Percentiles rank a stretch among this genome's conserved stretches.
phyloP scores from a whole-genome alignment of 129 eudicot genomes.

The Dittrichia graveolens region DNA sequence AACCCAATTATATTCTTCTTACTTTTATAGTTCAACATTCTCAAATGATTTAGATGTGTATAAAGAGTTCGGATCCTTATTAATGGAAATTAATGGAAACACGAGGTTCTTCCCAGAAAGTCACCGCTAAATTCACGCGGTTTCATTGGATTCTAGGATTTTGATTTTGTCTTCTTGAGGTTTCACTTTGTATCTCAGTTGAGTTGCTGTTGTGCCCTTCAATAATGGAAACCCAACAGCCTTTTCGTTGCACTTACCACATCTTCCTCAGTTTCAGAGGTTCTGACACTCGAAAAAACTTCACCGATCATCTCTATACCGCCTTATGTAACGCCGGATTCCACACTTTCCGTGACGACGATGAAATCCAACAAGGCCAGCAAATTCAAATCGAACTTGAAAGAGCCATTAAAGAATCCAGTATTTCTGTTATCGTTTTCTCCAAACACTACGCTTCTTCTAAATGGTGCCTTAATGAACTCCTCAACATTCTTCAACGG shows the following conservation, averaged over 20 bases:
- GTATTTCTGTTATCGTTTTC: conserved; percentile 28
- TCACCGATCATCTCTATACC: conserved; percentile 39
- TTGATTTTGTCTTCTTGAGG: no score
- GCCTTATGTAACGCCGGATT: conserved; percentile 32
- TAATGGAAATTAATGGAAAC: no score
- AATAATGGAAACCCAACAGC: conserved; percentile 1
- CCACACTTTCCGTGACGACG: conserved; percentile 39
- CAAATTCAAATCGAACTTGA: conserved; percentile 18
- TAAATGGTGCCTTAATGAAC: conserved; percentile 42
- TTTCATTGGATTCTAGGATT: no score
- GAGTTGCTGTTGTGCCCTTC: not conserved
- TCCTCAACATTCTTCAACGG: conserved; percentile 26
- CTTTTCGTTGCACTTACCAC: conserved; percentile 10
- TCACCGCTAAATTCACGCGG: no score
- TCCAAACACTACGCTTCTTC: conserved; percentile 36
- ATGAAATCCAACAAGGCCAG: conserved; percentile 19
- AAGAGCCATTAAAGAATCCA: conserved; percentile 23
- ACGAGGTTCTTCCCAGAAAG: no score
- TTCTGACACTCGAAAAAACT: conserved; percentile 26
- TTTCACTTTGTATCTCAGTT: no score
- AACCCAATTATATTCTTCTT: no score
- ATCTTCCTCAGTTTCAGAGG: conserved; percentile 38
- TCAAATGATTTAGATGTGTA: no score
- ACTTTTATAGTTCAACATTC: no score
- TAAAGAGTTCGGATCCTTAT: no score